These are phyloP conservation scores for Cyclostephanos invisitatus DNA, from an alignment of 108 stramenopile species.

Conservation along the genomic window DNA sequence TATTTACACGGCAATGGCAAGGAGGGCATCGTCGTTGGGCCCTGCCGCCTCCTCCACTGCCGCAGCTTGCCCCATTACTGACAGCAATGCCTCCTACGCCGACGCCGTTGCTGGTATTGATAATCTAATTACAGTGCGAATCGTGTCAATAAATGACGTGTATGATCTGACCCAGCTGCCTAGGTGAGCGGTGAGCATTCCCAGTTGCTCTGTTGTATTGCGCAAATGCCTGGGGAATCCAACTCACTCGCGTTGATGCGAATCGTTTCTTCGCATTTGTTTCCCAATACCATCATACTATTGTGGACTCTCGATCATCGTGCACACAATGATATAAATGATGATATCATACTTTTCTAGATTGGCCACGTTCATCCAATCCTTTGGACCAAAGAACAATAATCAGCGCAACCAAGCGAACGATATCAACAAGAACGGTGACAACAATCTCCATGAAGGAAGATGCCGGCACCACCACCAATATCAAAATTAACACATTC, in stretches of 20 bases:
- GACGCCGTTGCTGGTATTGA: background rate
- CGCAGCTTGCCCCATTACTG: too few relatives aligned
- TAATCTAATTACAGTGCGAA: conserved; percentile 21
- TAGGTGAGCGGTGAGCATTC: conserved; percentile 1
- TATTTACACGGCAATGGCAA: too few relatives aligned
- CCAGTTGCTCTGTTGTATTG: background rate
- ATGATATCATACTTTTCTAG: background rate
- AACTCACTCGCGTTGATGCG: background rate
- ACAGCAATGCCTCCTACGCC: too few relatives aligned
- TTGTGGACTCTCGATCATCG: too few relatives aligned
- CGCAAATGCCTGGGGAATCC: too few relatives aligned
- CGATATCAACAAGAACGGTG: background rate
- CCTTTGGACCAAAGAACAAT: conserved; percentile 16
- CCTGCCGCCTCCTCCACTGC: too few relatives aligned
- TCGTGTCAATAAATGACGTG: conserved; percentile 59
- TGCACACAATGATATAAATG: too few relatives aligned
- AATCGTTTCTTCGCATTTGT: background rate
- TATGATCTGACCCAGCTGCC: conserved; percentile 57
- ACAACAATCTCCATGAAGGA: background rate
- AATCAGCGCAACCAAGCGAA: background rate
- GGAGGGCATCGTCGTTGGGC: too few relatives aligned
- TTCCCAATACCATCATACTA: too few relatives aligned
- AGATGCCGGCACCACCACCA: background rate
- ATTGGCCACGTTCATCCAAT: conserved; percentile 37
- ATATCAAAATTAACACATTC: background rate